Percentiles rank a stretch among this genome's conserved stretches.
These are phyloP conservation scores for Ploettnerulaceae sp. DNA, from an alignment of 2,329 filamentous ascomycete species.

Conservation along the genomic window DNA sequence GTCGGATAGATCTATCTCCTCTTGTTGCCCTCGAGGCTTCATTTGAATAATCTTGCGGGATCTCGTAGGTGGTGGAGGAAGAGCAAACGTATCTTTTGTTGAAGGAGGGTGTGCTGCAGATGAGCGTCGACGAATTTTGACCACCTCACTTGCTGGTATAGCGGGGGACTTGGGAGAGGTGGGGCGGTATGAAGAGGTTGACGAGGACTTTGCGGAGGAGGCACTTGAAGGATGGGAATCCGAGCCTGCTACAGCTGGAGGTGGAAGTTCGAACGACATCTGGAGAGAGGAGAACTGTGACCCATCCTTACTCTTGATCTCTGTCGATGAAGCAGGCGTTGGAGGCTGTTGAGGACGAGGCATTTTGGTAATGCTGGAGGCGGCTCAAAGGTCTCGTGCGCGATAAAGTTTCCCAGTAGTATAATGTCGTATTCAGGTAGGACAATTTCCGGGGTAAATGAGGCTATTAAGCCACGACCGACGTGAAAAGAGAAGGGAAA, in stretches of 20 bases:
- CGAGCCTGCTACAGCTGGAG: slow-evolving; percentile 59
- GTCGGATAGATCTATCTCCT: slow-evolving; percentile 23
- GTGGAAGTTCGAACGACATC: slow-evolving; percentile 68
- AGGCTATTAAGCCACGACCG: slow-evolving; percentile 6
- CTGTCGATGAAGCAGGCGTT: slow-evolving; percentile 75
- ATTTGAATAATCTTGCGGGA: slow-evolving; percentile 98
- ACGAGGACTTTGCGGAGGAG: slow-evolving; percentile 39
- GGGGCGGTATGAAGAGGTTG: slow-evolving; percentile 46
- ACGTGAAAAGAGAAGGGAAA: not conserved
- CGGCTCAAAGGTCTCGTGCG: slow-evolving; percentile 15
- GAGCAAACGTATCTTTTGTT: slow-evolving; percentile 61
- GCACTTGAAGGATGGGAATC: slow-evolving; percentile 44
- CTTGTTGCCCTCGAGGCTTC: slow-evolving; percentile 60
- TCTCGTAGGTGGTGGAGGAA: slow-evolving; percentile 87
- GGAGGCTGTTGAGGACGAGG: slow-evolving; percentile 62
- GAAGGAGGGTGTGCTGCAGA: slow-evolving; percentile 38
- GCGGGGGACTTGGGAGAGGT: slow-evolving; percentile 40
- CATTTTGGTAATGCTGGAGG: slow-evolving; percentile 43
- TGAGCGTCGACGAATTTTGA: slow-evolving; percentile 41
- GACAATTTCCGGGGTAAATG: slow-evolving; percentile 12
- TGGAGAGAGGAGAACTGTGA: slow-evolving; percentile 59
- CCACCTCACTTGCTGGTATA: slow-evolving; percentile 37
- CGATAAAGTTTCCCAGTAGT: slow-evolving; percentile 3
- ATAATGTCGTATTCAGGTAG: slow-evolving; percentile 10
- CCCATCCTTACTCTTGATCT: slow-evolving; percentile 69